Evolutionary conservation across 2,329 filamentous ascomycete genomes (phyloP), one percentile per base, ranked within the genome.

Genomic region (Aspergillus texensis): DNA sequence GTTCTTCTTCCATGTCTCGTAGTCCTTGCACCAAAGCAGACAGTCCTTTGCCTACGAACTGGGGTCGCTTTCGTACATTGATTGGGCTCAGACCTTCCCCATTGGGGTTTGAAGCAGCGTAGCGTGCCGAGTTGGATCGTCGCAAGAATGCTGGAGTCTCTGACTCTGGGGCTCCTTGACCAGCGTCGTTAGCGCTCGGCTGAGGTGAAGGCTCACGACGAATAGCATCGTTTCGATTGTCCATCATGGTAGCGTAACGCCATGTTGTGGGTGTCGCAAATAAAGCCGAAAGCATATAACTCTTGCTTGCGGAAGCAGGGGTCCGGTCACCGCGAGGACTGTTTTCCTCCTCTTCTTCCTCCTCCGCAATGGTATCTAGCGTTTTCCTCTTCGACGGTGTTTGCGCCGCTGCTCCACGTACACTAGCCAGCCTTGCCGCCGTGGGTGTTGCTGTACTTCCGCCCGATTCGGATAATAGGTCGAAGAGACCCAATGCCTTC

Each of bases 401-500:
- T 62, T 74, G 77, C 32, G 73, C 71, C 12, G 62, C 68, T 16
- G 72, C 74, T 2, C 70, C 70, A 24, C 71, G 67, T 1, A 74
- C 57, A 10, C 70, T 70, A 19, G 70, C 69, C n/a, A 74, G 65
- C 41, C 69, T 69, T 12, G 69, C 71, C 3, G 70, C 71, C 10
- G 74, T 73, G 0, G 78, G 78, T 0, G 76, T 77, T 6, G 73
- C 73, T 4, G 70, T 74, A 59, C 74, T 79, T 3, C 74, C 72
- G 1, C 77, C 77, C 0, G 79, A 79, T 24, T 77, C 75, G 5
- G 80, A 80, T 5, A 84, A 73, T 50, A 82, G 72, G 62, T 83
- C 82, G 58, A 84, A 83, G 2, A 84, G 72, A 0, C 82, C 82
- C 2, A 84, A 67, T 0, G 81, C 76, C 52, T 78, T 82, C 11